Conservation (phyloP, 352 stramenopile genomes). For the Phytophthora sansomeana region DNA sequence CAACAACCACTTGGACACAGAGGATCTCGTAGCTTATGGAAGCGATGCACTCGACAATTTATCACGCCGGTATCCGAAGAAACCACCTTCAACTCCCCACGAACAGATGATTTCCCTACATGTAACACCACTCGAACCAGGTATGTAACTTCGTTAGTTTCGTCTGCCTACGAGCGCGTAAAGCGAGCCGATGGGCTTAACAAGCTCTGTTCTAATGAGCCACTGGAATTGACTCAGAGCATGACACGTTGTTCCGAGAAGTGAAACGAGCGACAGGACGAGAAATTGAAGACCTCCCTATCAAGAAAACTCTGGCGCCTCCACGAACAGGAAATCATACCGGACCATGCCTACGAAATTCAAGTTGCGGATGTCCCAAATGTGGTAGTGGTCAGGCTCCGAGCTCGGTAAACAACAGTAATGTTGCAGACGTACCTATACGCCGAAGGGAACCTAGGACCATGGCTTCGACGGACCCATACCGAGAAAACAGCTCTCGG, state of each 20-base stretch:
- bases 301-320: constrained; percentile 38
- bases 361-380: constrained; percentile 73
- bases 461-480: constrained; percentile 31
- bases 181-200: background rate
- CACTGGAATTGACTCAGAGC: constrained; percentile 59
- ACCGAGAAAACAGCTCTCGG: constrained; percentile 41
- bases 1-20: constrained; percentile 57
- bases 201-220: constrained; percentile 36
- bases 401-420: constrained; percentile 14
- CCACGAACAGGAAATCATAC: constrained; percentile 37
- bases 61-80: constrained; percentile 70
- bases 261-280: constrained; percentile 80
- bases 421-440: constrained; percentile 33
- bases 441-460: constrained; percentile 47
- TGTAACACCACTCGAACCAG: constrained; percentile 54
- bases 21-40: constrained; percentile 24
- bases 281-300: constrained; percentile 72
- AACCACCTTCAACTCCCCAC: constrained; percentile 37
- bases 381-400: constrained; percentile 42
- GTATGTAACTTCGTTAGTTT: constrained; percentile 33
- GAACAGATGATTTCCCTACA: constrained; percentile 30
- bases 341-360: constrained; percentile 73
- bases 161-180: background rate
- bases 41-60: constrained; percentile 71
- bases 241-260: constrained; percentile 85